These are phyloP conservation scores for Suillus weaverae DNA, from an alignment of 768 basidiomycete genomes.

Conservation along the genomic window DNA sequence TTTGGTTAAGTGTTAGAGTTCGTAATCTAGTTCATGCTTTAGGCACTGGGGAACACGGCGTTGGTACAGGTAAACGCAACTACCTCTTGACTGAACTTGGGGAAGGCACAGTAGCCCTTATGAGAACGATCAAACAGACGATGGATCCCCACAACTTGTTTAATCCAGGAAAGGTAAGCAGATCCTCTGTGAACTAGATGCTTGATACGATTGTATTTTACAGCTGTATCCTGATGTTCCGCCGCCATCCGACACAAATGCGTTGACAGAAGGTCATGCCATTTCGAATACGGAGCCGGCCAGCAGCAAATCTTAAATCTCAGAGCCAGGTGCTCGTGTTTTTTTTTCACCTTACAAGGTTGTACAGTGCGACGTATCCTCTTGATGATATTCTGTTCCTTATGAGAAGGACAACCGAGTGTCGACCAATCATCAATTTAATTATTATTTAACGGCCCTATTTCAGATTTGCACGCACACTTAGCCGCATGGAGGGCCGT, in stretches of 20 bases:
- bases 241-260: neutral
- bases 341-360: neutral
- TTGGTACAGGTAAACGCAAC: conserved; percentile 48
- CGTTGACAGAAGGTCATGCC: neutral
- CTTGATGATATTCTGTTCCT: neutral
- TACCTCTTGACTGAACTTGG: conserved; percentile 51
- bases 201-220: neutral
- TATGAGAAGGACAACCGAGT: neutral
- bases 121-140: conserved; percentile 48
- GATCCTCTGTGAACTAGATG: neutral
- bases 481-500: neutral
- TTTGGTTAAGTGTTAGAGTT: neutral
- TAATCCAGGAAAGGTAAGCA: conserved; percentile 46
- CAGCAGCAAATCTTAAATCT: neutral
- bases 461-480: neutral
- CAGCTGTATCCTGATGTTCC: conserved; percentile 15
- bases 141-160: conserved; percentile 47
- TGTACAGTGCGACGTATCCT: neutral
- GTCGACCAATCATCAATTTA: neutral
- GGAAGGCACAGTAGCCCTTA: conserved; percentile 47
- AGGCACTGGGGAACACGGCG: conserved; percentile 46
- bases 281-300: neutral
- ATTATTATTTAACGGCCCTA: neutral
- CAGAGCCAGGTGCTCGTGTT: neutral
- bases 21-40: neutral